Percentiles rank a stretch among this genome's conserved stretches.
phyloP scores from a whole-genome alignment of 202 grass and related monocot genomes.

The Schoenoplectus triqueter region DNA sequence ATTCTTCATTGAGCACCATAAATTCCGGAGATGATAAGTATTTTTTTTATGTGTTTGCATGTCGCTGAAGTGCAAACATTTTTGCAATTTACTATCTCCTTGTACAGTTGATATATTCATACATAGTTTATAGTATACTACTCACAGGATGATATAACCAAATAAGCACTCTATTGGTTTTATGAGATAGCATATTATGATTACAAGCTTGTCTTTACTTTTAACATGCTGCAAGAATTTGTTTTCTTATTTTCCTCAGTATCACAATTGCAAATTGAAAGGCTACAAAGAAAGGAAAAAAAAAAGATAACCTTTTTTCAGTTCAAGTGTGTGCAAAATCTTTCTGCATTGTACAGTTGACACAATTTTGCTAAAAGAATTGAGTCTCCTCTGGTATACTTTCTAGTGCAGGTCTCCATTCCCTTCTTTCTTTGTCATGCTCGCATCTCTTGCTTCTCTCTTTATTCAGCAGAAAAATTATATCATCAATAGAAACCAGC shows the following conservation, averaged over 20 bases:
- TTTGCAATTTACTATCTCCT: too few relatives aligned
- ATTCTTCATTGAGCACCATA: too few relatives aligned
- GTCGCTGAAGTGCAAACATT: too few relatives aligned
- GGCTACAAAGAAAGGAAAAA: neutral
- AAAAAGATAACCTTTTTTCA: conserved; percentile 1
- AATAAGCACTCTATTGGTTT: conserved; percentile 22
- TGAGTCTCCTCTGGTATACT: conserved; percentile 51
- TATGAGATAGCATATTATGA: neutral
- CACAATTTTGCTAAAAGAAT: conserved; percentile 29
- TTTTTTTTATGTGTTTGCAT: too few relatives aligned
- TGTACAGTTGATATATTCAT: neutral
- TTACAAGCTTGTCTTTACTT: conserved; percentile 13
- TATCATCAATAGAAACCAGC: conserved; percentile 29
- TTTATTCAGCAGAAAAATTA: conserved; percentile 40
- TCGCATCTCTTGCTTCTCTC: neutral
- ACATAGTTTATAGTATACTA: conserved; percentile 5
- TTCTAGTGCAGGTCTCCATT: conserved; percentile 44
- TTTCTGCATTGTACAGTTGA: conserved; percentile 11
- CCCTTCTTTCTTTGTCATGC: conserved; percentile 17
- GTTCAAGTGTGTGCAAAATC: neutral
- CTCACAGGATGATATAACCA: neutral
- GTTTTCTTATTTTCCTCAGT: neutral
- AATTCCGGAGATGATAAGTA: too few relatives aligned
- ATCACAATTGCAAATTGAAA: conserved; percentile 16
- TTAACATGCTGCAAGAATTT: neutral